Evolutionary conservation across 1,284 basidiomycete species (phyloP), one percentile per base, ranked within the genome.

Genomic region (Trichosporon coremiiforme): DNA sequence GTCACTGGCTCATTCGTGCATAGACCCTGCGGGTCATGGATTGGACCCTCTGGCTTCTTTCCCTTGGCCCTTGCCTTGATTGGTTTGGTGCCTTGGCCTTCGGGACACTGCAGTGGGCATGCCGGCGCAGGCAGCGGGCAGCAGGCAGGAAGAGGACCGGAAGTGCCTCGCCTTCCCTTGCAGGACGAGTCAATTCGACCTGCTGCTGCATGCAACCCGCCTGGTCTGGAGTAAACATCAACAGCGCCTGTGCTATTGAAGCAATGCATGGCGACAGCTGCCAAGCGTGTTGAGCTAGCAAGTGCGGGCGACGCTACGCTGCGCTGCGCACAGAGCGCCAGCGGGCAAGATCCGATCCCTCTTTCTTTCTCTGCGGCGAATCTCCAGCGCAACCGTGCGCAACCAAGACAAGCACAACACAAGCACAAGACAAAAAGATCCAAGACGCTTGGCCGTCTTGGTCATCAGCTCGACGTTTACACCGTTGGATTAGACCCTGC

Each of bases 151-250:
- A n/a, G 45, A n/a, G 45, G 20, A 22, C 47, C 47, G 47, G 47
- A 53, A 53, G 47, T 53, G 47, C 47, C 47, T 53, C 47, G 47
- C 47, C 47, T 53, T 53, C 47, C 47, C 47, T 22, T 53, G n/a
- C 47, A 22, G 20, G 20, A 53, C 20, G 47, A 22, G n/a, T 7
- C 17, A 22, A 53, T 53, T 22, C 5, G 20, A 38, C 47, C 17
- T 10, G 47, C n/a, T 53, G 47, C 20, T n/a, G n/a, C n/a, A 22
- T 53, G 47, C 47, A 38, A 38, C 36, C 36, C 36, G 36, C 10
- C 10, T 53, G 47, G 17, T 17, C 45, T 47, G 45, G n/a, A 53
- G 22, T 53, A 53, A 17, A 53, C 4, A 15, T 2, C 45, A 20
- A 22, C 47, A 17, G 15, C 47, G 13, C 47, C 47, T 9, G 6